Percentiles rank a stretch among this genome's conserved stretches.
Evolutionary conservation across 495 filamentous ascomycete species (phyloP).

Genomic region (Eremomyces bilateralis): DNA sequence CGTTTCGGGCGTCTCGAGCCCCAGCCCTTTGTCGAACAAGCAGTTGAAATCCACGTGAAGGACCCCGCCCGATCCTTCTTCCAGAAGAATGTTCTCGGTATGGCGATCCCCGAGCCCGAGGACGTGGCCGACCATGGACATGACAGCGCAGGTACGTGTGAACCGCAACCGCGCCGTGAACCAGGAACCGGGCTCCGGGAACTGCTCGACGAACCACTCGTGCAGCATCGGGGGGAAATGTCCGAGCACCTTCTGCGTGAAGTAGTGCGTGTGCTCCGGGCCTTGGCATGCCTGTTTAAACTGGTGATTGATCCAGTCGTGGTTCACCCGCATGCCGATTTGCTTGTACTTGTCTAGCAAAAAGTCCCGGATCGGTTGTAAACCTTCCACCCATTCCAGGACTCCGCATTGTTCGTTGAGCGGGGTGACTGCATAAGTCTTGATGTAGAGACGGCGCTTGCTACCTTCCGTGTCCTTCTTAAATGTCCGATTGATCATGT

Average conservation of each 20-base stretch:
- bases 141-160: constrained; percentile 82
- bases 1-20: constrained; percentile 80
- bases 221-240: constrained; percentile 48
- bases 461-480: constrained; percentile 80
- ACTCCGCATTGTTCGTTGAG: constrained; percentile 94
- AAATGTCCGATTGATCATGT: constrained; percentile 85
- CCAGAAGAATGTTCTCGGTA: constrained; percentile 89
- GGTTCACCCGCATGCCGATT: constrained; percentile 38
- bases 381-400: constrained; percentile 97
- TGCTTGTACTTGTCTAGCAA: constrained; percentile 55
- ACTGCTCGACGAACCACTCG: constrained; percentile 89
- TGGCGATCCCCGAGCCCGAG: constrained; percentile 95
- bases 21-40: constrained; percentile 95
- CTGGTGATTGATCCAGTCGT: constrained; percentile 32
- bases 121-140: constrained; percentile 93
- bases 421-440: constrained; percentile 89
- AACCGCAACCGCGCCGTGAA: constrained; percentile 78
- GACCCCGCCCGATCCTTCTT: constrained; percentile 82
- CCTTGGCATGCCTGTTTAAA: constrained; percentile 34
- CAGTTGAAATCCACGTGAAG: constrained; percentile 99
- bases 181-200: constrained; percentile 81
- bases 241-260: constrained; percentile 35
- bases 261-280: constrained; percentile 36
- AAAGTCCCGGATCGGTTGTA: constrained; percentile 85
- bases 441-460: constrained; percentile 71